phyloP scores from a whole-genome alignment of 2,329 filamentous ascomycete genomes.

The Botrytis porri region DNA sequence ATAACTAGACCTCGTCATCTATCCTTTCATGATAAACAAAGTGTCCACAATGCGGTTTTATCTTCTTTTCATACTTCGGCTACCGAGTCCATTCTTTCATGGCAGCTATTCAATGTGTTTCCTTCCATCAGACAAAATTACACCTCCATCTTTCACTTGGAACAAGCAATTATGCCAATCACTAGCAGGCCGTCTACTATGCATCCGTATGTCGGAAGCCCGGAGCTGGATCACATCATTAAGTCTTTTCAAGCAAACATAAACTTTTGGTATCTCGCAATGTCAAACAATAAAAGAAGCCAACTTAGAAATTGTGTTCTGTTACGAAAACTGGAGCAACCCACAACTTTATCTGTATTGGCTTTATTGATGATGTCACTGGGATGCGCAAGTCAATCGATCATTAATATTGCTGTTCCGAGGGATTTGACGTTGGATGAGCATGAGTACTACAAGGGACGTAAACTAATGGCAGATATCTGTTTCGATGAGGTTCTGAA shows the following conservation, averaged over 20 bases:
- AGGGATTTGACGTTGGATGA: slow-evolving; percentile 32
- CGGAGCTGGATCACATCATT: slow-evolving; percentile 45
- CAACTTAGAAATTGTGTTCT: not conserved
- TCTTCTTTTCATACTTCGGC: slow-evolving; percentile 51
- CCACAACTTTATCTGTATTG: slow-evolving; percentile 38
- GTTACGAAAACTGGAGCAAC: not conserved
- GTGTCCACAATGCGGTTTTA: slow-evolving; percentile 45
- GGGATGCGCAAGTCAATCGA: slow-evolving; percentile 46
- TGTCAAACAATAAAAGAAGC: slow-evolving; percentile 43
- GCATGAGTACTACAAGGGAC: slow-evolving; percentile 32
- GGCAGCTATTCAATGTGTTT: slow-evolving; percentile 49
- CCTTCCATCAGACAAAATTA: slow-evolving; percentile 45
- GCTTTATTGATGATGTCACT: slow-evolving; percentile 48
- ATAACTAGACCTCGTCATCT: not conserved
- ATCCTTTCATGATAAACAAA: slow-evolving; percentile 11
- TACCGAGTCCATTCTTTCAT: slow-evolving; percentile 50
- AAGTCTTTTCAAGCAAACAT: slow-evolving; percentile 46
- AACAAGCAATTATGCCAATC: slow-evolving; percentile 43
- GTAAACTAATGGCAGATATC: slow-evolving; percentile 29
- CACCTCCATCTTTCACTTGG: slow-evolving; percentile 48
- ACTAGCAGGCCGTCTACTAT: slow-evolving; percentile 39
- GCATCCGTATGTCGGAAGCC: slow-evolving; percentile 44
- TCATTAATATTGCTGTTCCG: slow-evolving; percentile 34
- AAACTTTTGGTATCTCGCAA: slow-evolving; percentile 54
- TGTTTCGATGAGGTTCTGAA: slow-evolving; percentile 43